Evolutionary conservation across 2,329 filamentous ascomycete genomes (phyloP).

Genomic region (Pyrenochaeta sp.): DNA sequence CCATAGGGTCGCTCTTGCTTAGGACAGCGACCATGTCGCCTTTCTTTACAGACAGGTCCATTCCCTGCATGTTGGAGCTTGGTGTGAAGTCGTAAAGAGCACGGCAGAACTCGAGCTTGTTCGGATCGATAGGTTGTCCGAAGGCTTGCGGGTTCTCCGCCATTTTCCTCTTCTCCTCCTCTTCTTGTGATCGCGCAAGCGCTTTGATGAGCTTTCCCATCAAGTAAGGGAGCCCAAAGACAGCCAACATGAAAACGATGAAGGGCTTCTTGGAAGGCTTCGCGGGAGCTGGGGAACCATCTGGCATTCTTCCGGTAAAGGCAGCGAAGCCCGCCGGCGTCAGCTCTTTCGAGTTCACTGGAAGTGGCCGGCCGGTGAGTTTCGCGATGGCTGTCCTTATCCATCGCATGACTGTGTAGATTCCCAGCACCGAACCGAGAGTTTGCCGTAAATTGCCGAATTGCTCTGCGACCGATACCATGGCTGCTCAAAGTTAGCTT

Average conservation of each 20-base stretch:
- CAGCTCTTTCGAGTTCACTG: slow-evolving; percentile 83
- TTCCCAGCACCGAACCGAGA: slow-evolving; percentile 89
- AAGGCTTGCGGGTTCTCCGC: slow-evolving; percentile 57
- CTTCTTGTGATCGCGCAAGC: slow-evolving; percentile 83
- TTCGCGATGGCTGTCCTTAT: slow-evolving; percentile 90
- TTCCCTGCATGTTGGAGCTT: slow-evolving; percentile 71
- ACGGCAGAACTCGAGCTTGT: slow-evolving; percentile 95
- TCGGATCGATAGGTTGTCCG: slow-evolving; percentile 73
- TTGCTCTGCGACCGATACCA: slow-evolving; percentile 98
- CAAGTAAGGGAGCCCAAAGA: slow-evolving; percentile 93
- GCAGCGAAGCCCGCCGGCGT: slow-evolving; percentile 90
- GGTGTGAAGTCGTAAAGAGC: slow-evolving; percentile 94
- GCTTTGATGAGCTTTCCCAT: slow-evolving; percentile 95
- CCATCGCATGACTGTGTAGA: slow-evolving; percentile 96
- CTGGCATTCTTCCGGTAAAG: slow-evolving; percentile 77
- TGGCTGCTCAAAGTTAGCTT: slow-evolving; percentile 62
- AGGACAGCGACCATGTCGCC: slow-evolving; percentile 95
- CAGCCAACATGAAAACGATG: slow-evolving; percentile 91
- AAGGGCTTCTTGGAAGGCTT: slow-evolving; percentile 93
- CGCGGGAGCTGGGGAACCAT: slow-evolving; percentile 69
- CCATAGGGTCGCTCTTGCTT: slow-evolving; percentile 89
- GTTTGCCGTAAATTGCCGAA: slow-evolving; percentile 93
- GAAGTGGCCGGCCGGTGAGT: slow-evolving; percentile 87
- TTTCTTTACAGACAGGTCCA: slow-evolving; percentile 92
- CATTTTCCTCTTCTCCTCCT: slow-evolving; percentile 73